These are phyloP conservation scores for Lycium ferocissimum DNA, from an alignment of 257 asterid genomes.

Conservation along the genomic window DNA sequence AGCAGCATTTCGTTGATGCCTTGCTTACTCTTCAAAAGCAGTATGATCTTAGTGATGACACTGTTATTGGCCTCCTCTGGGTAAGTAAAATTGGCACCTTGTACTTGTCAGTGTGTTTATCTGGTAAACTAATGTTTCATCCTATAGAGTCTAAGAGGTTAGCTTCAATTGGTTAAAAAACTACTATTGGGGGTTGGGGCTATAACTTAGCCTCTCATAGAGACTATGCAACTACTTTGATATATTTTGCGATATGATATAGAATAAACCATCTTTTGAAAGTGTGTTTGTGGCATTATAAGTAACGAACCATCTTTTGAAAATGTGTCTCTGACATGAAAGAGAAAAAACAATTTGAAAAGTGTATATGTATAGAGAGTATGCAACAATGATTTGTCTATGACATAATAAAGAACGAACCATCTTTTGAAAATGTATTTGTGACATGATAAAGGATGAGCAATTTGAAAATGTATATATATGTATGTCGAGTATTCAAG, in stretches of 20 bases:
- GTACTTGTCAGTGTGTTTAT: background rate
- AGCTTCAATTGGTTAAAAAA: background rate
- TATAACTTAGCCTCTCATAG: background rate
- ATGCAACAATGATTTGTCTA: background rate
- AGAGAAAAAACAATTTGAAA: background rate
- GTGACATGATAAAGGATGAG: background rate
- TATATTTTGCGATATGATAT: background rate
- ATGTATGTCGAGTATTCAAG: background rate
- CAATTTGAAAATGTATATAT: background rate
- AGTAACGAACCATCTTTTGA: background rate
- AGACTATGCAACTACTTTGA: background rate
- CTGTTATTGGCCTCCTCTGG: constrained; percentile 86
- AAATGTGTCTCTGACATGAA: background rate
- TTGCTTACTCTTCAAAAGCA: constrained; percentile 78
- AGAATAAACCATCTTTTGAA: background rate
- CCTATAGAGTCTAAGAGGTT: background rate
- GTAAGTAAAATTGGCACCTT: constrained; percentile 40
- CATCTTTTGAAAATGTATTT: background rate
- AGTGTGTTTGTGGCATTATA: background rate
- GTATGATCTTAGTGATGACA: constrained; percentile 74
- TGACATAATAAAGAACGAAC: background rate
- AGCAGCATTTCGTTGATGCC: constrained; percentile 85
- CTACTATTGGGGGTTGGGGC: background rate
- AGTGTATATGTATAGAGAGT: background rate
- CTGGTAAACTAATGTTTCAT: background rate